Evolutionary conservation across 768 basidiomycete genomes (phyloP).

Genomic region (Galerina sulciceps): DNA sequence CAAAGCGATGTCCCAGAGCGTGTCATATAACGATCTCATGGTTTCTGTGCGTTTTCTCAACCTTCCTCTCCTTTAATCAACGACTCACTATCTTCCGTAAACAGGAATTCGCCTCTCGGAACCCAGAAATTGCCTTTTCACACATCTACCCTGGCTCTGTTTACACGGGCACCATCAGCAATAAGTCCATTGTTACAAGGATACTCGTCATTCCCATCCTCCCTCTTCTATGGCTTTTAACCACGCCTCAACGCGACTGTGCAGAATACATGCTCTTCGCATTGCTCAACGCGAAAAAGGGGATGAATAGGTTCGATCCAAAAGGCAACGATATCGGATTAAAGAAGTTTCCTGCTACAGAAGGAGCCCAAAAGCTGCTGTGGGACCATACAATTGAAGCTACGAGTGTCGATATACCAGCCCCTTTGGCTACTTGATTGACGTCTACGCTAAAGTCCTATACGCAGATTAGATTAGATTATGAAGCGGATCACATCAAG

Average conservation of each 20-base stretch:
- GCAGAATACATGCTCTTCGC: slow-evolving; percentile 39
- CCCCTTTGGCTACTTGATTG: too few relatives aligned
- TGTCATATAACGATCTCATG: slow-evolving; percentile 44
- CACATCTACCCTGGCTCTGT: slow-evolving; percentile 49
- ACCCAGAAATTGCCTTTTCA: slow-evolving; percentile 47
- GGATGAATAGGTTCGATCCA: slow-evolving; percentile 21
- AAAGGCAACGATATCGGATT: slow-evolving; percentile 26
- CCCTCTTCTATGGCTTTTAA: slow-evolving; percentile 28
- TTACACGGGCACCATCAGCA: slow-evolving; percentile 29
- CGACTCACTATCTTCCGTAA: slow-evolving; percentile 4
- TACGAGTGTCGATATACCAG: background rate
- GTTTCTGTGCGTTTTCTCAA: slow-evolving; percentile 28
- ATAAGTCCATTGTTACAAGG: slow-evolving; percentile 14
- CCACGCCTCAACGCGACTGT: slow-evolving; percentile 22
- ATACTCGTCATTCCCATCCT: slow-evolving; percentile 21
- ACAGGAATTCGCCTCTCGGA: slow-evolving; percentile 40
- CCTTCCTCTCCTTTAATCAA: slow-evolving; percentile 21
- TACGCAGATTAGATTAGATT: too few relatives aligned
- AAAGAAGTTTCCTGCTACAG: slow-evolving; percentile 18
- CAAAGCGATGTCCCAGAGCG: slow-evolving; percentile 29
- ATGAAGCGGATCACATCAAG: too few relatives aligned
- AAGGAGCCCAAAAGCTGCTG: slow-evolving; percentile 14
- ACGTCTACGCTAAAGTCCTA: too few relatives aligned
- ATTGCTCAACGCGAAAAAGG: slow-evolving; percentile 27
- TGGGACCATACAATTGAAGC: slow-evolving; percentile 22